Conservation (phyloP, 495 filamentous ascomycete species). For the Neurospora sp. region DNA sequence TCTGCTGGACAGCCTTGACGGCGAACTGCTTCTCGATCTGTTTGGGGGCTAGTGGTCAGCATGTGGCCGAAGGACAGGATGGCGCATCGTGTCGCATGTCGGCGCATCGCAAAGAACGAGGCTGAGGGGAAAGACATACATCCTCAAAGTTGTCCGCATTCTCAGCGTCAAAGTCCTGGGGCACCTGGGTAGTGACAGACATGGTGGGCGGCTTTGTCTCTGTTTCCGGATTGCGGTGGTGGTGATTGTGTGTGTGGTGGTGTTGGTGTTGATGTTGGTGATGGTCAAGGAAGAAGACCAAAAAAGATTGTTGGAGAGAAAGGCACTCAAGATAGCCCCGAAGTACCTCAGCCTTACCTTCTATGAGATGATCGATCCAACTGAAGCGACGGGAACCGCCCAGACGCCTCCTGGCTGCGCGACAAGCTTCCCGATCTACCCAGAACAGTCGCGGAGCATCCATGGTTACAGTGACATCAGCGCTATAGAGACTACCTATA, state of each 20-base stretch:
- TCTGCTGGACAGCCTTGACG: conserved; percentile 93
- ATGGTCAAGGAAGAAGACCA: not conserved
- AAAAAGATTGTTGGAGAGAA: not conserved
- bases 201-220: not conserved
- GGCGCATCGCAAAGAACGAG: not conserved
- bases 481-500: not conserved
- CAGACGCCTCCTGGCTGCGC: not conserved
- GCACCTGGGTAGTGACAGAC: conserved; percentile 10
- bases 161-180: conserved; percentile 33
- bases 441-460: not conserved
- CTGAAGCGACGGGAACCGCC: not conserved
- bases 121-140: conserved; percentile 17
- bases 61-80: not conserved
- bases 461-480: not conserved
- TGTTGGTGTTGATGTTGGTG: not conserved
- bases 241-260: not conserved
- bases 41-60: not conserved
- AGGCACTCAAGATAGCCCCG: not conserved
- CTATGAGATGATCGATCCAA: not conserved
- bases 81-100: not conserved
- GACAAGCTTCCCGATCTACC: not conserved
- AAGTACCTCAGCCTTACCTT: not conserved
- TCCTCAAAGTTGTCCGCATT: conserved; percentile 41
- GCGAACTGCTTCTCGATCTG: conserved; percentile 99
- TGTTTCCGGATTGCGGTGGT: not conserved